Evolutionary conservation across 2,329 filamentous ascomycete species (phyloP).

Genomic region (Scedosporium boydii): DNA sequence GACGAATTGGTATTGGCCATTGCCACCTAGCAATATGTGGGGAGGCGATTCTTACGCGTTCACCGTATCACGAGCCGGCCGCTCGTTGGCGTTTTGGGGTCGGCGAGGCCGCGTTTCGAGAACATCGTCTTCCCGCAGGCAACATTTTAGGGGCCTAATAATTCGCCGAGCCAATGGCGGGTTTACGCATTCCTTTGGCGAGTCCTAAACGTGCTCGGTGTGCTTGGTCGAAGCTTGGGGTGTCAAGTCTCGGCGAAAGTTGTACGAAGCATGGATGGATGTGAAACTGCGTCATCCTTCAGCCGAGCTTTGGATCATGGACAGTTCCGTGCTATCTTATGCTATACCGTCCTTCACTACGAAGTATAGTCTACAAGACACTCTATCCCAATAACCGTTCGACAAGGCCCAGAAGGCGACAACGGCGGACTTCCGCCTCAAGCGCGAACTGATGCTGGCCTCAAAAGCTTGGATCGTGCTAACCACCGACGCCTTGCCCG

Average conservation of each 20-base stretch:
- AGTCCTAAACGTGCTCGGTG: neutral
- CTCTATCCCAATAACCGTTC: too few relatives aligned
- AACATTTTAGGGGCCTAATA: slow-evolving; percentile 4
- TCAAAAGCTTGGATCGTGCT: neutral
- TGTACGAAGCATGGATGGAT: too few relatives aligned
- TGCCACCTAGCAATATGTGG: neutral
- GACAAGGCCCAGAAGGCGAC: neutral
- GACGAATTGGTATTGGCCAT: neutral
- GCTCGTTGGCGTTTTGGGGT: neutral
- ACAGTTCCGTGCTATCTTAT: neutral
- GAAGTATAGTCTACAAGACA: too few relatives aligned
- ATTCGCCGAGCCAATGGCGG: neutral
- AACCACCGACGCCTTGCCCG: neutral
- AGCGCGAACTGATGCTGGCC: neutral
- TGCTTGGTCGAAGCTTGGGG: neutral
- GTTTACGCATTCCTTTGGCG: neutral
- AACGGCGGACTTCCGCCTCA: neutral
- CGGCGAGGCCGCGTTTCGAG: neutral
- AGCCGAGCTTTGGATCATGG: neutral
- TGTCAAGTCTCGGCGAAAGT: too few relatives aligned
- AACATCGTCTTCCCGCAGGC: neutral
- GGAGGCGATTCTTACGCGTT: neutral
- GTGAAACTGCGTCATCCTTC: slow-evolving; percentile 1
- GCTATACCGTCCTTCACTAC: neutral
- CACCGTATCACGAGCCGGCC: neutral